These are phyloP conservation scores for Ogataea trehalophila DNA, from an alignment of 805 yeast species.

Conservation along the genomic window DNA sequence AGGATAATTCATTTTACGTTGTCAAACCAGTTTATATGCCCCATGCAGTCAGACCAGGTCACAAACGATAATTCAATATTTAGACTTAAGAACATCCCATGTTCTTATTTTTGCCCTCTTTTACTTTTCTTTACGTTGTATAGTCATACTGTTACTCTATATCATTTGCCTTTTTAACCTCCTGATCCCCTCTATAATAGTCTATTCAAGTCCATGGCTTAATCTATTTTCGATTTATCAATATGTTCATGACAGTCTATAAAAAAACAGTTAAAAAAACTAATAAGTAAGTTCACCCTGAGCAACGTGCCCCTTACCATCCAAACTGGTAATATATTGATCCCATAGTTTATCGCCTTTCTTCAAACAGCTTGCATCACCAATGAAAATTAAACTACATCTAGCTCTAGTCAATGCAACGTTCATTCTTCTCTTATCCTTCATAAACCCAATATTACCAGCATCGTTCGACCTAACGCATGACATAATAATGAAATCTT, in stretches of 20 bases:
- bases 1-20: constrained; percentile 54
- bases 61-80: too few species aligned
- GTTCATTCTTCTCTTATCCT: constrained; percentile 58
- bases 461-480: constrained; percentile 65
- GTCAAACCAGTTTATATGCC: constrained; percentile 49
- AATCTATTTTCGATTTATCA: not conserved
- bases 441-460: constrained; percentile 57
- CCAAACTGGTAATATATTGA: constrained; percentile 40
- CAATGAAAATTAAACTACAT: constrained; percentile 55
- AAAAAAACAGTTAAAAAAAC: not conserved
- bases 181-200: too few species aligned
- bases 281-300: constrained; percentile 11
- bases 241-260: not conserved
- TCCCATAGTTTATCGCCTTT: constrained; percentile 46
- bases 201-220: too few species aligned
- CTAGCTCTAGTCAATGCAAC: constrained; percentile 72
- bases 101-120: too few species aligned
- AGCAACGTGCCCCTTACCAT: constrained; percentile 30
- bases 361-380: constrained; percentile 49
- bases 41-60: constrained; percentile 23
- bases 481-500: constrained; percentile 71
- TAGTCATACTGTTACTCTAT: too few species aligned
- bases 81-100: too few species aligned
- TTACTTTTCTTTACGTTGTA: too few species aligned
- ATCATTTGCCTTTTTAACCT: too few species aligned